Percentiles rank a stretch among this genome's conserved stretches.
phyloP scores from a whole-genome alignment of 352 stramenopile species.

The Phytophthora ohioensis region DNA sequence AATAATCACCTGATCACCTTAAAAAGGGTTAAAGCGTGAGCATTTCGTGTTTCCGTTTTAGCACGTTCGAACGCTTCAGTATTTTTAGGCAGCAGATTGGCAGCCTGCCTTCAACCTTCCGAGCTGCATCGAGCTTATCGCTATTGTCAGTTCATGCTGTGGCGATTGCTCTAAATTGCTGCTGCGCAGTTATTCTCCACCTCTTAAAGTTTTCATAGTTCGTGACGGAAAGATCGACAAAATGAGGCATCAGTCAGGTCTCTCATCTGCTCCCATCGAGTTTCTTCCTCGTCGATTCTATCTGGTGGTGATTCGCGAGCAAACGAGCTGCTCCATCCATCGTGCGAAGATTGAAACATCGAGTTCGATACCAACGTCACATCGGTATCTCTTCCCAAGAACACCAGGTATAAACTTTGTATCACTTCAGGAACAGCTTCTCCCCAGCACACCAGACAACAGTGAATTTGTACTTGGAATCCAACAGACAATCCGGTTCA shows the following conservation, averaged over 20 bases:
- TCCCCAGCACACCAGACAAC: neutral
- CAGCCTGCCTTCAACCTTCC: constrained; percentile 8
- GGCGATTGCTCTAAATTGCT: constrained; percentile 18
- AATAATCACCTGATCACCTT: constrained; percentile 10
- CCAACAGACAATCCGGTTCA: constrained; percentile 58
- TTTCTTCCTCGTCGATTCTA: constrained; percentile 67
- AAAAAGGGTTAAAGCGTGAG: neutral
- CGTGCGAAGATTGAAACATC: neutral
- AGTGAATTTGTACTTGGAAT: constrained; percentile 43
- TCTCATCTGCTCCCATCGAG: constrained; percentile 58
- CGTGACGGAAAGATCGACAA: neutral
- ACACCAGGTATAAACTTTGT: constrained; percentile 56
- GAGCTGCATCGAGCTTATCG: constrained; percentile 5
- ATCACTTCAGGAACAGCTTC: constrained; percentile 50
- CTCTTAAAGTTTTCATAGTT: constrained; percentile 3
- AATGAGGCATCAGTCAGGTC: constrained; percentile 61
- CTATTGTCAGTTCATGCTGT: constrained; percentile 37
- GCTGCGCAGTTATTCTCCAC: constrained; percentile 6
- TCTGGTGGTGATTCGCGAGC: constrained; percentile 57
- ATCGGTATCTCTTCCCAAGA: constrained; percentile 35
- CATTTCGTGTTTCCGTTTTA: constrained; percentile 29
- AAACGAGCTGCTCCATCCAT: constrained; percentile 27
- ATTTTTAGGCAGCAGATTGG: constrained; percentile 40
- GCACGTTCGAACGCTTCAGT: constrained; percentile 5
- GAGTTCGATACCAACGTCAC: constrained; percentile 2